Evolutionary conservation across 2,329 filamentous ascomycete genomes (phyloP).

Genomic region (Colletotrichum salicis): DNA sequence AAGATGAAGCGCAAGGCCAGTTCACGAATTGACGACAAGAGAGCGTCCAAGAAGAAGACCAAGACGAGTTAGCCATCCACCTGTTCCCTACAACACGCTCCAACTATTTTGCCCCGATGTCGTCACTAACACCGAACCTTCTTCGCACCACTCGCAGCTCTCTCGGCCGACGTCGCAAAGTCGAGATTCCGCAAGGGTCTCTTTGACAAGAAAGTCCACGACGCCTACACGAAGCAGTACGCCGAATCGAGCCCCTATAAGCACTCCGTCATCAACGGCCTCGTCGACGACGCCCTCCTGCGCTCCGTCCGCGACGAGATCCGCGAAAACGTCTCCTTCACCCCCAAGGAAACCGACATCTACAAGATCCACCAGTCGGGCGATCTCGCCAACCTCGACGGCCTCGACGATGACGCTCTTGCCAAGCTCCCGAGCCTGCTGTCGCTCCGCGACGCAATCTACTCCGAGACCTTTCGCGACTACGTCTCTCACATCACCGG

Average conservation of each 20-base stretch:
- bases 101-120: slow-evolving; percentile 1
- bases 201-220: slow-evolving; percentile 68
- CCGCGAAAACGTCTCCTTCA: slow-evolving; percentile 90
- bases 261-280: slow-evolving; percentile 85
- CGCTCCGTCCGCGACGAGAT: slow-evolving; percentile 90
- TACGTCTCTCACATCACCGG: slow-evolving; percentile 89
- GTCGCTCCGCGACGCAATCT: slow-evolving; percentile 90
- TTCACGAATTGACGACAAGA: slow-evolving; percentile 53
- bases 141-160: slow-evolving; percentile 46
- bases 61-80: slow-evolving; percentile 54
- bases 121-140: slow-evolving; percentile 30
- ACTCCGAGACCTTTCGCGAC: slow-evolving; percentile 88
- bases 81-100: background rate
- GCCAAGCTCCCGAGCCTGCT: slow-evolving; percentile 90
- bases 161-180: slow-evolving; percentile 61
- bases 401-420: slow-evolving; percentile 86
- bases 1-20: slow-evolving; percentile 72
- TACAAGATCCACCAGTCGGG: slow-evolving; percentile 99
- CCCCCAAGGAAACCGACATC: slow-evolving; percentile 98
- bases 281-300: slow-evolving; percentile 84
- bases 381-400: slow-evolving; percentile 95
- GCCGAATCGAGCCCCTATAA: slow-evolving; percentile 80
- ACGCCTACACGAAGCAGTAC: slow-evolving; percentile 71
- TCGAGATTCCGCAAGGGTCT: slow-evolving; percentile 73
- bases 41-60: slow-evolving; percentile 63